phyloP scores from a whole-genome alignment of 176 grass and related monocot genomes.

The Hsuehochloa calcarea region DNA sequence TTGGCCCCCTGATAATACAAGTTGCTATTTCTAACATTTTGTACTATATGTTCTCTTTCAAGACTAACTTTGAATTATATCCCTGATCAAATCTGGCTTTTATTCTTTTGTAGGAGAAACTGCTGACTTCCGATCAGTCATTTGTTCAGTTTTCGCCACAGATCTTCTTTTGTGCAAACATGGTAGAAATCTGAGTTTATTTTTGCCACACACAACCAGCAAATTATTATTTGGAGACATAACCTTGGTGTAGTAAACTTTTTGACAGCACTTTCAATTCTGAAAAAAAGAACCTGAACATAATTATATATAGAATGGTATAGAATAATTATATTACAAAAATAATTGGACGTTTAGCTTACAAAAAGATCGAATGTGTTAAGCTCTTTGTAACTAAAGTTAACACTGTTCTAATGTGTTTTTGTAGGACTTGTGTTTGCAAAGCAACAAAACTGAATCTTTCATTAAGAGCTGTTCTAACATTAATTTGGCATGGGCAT shows the following conservation, averaged over 20 bases:
- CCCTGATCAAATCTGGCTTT: neutral
- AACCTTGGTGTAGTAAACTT: conserved; percentile 9
- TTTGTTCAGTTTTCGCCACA: conserved; percentile 56
- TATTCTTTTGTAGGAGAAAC: conserved; percentile 52
- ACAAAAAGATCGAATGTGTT: conserved; percentile 2
- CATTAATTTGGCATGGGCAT: conserved; percentile 86
- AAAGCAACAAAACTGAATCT: conserved; percentile 28
- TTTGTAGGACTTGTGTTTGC: conserved; percentile 44
- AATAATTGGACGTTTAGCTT: neutral
- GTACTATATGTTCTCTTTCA: conserved; percentile 7
- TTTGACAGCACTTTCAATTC: conserved; percentile 20
- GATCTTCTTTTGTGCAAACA: conserved; percentile 47
- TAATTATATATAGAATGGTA: neutral
- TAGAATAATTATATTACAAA: neutral
- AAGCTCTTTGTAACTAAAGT: neutral
- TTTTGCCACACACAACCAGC: neutral
- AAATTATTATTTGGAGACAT: conserved; percentile 26
- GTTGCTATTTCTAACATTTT: too few species aligned
- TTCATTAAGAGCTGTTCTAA: conserved; percentile 68
- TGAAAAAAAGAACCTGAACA: neutral
- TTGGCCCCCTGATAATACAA: too few species aligned
- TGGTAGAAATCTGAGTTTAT: conserved; percentile 56
- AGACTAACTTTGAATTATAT: neutral
- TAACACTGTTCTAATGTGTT: conserved; percentile 10
- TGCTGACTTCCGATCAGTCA: conserved; percentile 46